phyloP scores from a whole-genome alignment of 257 asterid genomes.

The Forsythia viridissima region DNA sequence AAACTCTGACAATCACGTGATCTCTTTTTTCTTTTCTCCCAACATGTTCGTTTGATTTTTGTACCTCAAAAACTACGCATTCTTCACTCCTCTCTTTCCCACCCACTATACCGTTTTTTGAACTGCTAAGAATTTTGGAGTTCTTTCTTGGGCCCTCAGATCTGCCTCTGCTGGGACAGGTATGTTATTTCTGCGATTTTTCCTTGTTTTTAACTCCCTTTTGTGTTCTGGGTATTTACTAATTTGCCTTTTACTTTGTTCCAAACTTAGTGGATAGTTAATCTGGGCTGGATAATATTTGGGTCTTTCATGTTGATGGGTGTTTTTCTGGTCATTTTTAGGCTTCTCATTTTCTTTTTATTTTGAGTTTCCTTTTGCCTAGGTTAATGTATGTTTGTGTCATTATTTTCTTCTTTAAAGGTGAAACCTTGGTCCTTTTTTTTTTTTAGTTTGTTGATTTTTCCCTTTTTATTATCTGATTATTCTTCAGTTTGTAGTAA shows the following conservation, averaged over 20 bases:
- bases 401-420: conserved; percentile 8
- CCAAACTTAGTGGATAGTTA: not conserved
- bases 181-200: not conserved
- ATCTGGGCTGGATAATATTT: not conserved
- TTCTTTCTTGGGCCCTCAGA: conserved; percentile 30
- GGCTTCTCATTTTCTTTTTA: not conserved
- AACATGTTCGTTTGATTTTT: conserved; percentile 30
- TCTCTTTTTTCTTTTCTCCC: conserved; percentile 27
- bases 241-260: not conserved
- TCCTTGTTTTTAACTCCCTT: conserved; percentile 8
- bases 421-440: not conserved
- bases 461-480: too few species aligned
- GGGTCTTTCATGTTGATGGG: not conserved
- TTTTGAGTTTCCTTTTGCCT: not conserved
- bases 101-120: conserved; percentile 9
- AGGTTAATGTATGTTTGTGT: not conserved
- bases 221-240: not conserved
- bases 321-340: not conserved
- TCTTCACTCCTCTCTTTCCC: conserved; percentile 29
- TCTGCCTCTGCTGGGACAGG: conserved; percentile 30
- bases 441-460: not conserved
- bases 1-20: conserved; percentile 78
- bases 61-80: conserved; percentile 9
- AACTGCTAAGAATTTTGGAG: conserved; percentile 19
- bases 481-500: not conserved